phyloP scores from a whole-genome alignment of 148 eudicot species.

The Silene conica region DNA sequence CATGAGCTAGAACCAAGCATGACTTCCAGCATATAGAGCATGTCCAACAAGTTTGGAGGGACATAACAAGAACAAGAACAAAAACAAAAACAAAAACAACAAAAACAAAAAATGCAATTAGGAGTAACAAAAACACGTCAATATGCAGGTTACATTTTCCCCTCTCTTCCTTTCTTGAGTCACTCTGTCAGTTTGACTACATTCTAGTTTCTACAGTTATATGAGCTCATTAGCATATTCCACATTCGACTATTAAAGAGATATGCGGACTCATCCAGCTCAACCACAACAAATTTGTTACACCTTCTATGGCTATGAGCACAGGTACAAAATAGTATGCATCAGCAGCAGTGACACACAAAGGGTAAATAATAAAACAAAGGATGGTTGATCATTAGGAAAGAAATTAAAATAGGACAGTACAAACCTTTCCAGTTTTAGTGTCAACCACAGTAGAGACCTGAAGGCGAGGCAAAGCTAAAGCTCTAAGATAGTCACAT shows the following conservation, averaged over 20 bases:
- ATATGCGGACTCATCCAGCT: neutral
- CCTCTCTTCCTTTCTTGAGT: neutral
- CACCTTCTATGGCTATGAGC: neutral
- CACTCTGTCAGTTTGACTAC: neutral
- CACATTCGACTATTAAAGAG: neutral
- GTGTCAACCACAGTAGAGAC: conserved; percentile 90
- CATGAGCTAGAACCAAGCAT: neutral
- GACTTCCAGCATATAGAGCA: neutral
- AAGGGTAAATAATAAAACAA: neutral
- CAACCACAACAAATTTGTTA: neutral
- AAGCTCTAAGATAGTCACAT: conserved; percentile 83
- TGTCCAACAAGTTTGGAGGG: neutral
- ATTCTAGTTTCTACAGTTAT: neutral
- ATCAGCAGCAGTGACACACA: conserved; percentile 2
- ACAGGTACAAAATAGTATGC: neutral
- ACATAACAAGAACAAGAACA: no score
- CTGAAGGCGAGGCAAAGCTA: conserved; percentile 81
- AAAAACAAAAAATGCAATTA: no score
- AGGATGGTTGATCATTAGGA: neutral
- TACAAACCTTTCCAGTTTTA: conserved; percentile 84
- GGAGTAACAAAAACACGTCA: neutral
- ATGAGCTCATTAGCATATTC: neutral
- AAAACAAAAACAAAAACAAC: no score
- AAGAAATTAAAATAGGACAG: neutral
- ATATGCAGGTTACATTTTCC: neutral